Evolutionary conservation across 1,139 yeast species (phyloP).

Genomic region (Meyerozyma carpophila): DNA sequence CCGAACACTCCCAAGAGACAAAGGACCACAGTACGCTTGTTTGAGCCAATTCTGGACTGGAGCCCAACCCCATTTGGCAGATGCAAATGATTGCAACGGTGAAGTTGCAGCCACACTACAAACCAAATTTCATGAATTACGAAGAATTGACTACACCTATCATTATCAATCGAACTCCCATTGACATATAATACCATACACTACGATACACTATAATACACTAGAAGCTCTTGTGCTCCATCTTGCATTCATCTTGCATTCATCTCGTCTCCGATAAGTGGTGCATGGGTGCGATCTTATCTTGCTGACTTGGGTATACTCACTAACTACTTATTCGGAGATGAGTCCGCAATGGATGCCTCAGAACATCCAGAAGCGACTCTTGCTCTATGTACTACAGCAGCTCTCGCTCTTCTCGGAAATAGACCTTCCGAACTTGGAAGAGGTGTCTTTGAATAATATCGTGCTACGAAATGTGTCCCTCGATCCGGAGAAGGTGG

Average conservation of each 20-base stretch:
- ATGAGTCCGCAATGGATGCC: constrained; percentile 79
- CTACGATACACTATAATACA: too few species aligned
- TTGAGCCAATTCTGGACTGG: constrained; percentile 30
- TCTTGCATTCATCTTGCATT: too few species aligned
- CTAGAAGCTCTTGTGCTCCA: too few species aligned
- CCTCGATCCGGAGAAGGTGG: constrained; percentile 68
- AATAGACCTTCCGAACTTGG: constrained; percentile 73
- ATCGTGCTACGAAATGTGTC: constrained; percentile 56
- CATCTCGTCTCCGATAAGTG: background rate
- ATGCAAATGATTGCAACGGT: background rate
- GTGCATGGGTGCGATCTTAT: background rate
- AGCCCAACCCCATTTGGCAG: constrained; percentile 44
- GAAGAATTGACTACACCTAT: too few species aligned
- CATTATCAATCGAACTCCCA: too few species aligned
- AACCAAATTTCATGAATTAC: background rate
- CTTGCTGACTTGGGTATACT: background rate
- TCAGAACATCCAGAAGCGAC: constrained; percentile 74
- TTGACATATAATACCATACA: too few species aligned
- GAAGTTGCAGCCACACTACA: too few species aligned
- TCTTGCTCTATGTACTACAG: constrained; percentile 71
- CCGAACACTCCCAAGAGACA: constrained; percentile 6
- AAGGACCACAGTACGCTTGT: constrained; percentile 9
- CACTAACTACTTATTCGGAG: background rate
- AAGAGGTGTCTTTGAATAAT: constrained; percentile 60
- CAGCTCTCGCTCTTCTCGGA: constrained; percentile 82